Evolutionary conservation across 495 filamentous ascomycete genomes (phyloP), one percentile per base, ranked within the genome.

Genomic region (Penicillium salamii): DNA sequence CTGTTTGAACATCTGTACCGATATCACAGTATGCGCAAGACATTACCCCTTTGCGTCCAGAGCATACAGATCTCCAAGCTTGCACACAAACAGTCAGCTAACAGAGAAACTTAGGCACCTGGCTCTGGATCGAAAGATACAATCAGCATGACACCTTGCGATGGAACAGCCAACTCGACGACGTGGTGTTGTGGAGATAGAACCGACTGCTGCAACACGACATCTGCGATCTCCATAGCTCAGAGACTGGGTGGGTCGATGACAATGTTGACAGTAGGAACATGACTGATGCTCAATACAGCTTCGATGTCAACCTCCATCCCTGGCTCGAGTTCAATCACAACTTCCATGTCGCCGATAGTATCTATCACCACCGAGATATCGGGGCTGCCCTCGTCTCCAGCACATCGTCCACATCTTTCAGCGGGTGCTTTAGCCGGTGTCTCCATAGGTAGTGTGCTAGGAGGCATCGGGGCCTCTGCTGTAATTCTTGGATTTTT

Each of bases 1-100:
- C 6, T 54, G 52, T 39, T 40, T 54, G 31, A 40, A 49, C 32
- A 35, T 45, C 11, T 54, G 52, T 50, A 40, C 45, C 29, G 12
- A 12, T 8, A 32, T 13, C 12, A 32, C 7, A 11, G 29, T 32
- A 32, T 32, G 29, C 12, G 4, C 23, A 8, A 26, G 23, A 8
- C 23, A 8, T 4, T 26, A 26, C 23, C 8, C 23, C n/a, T n/a
- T n/a, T n/a, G n/a, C n/a, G n/a, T n/a, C n/a, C n/a, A n/a, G n/a
- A 28, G 24, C 24, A 28, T 28, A 9, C 24, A 28, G 24, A n/a
- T n/a, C n/a, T n/a, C n/a, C n/a, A n/a, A n/a, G n/a, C n/a, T n/a
- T n/a, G n/a, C n/a, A n/a, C n/a, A n/a, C n/a, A n/a, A n/a, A n/a
- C n/a, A n/a, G n/a, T n/a, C n/a, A n/a, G n/a, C n/a, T n/a, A n/a